Percentiles rank a stretch among this genome's conserved stretches.
phyloP scores from a whole-genome alignment of 2,329 filamentous ascomycete genomes.

The Trichoderma afroharzianum region DNA sequence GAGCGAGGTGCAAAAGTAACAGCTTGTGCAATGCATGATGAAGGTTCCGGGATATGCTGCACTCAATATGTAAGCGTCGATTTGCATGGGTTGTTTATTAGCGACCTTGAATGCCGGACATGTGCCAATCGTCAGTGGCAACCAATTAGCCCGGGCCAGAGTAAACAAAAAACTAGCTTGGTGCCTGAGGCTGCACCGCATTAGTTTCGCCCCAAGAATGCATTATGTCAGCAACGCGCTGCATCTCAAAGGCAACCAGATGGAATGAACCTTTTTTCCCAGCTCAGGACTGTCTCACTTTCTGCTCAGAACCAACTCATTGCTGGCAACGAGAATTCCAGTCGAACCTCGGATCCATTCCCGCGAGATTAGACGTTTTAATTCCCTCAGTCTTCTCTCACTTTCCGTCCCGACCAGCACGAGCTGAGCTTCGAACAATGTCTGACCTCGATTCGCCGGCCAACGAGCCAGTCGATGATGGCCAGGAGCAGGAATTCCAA shows the following conservation, averaged over 20 bases:
- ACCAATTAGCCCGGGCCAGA: constrained; percentile 25
- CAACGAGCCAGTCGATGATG: constrained; percentile 40
- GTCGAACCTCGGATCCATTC: not conserved
- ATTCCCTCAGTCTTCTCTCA: not conserved
- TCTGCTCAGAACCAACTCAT: not conserved
- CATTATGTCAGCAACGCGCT: constrained; percentile 31
- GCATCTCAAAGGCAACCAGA: constrained; percentile 4
- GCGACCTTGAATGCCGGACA: not conserved
- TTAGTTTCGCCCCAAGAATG: not conserved
- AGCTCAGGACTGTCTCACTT: constrained; percentile 3
- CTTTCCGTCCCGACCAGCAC: not conserved
- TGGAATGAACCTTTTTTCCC: constrained; percentile 15
- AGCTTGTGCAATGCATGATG: not conserved
- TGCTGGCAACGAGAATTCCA: not conserved
- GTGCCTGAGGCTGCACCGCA: constrained; percentile 7
- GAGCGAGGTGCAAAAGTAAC: not conserved
- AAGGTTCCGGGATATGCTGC: not conserved
- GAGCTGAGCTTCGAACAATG: constrained; percentile 29
- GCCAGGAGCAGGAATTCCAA: constrained; percentile 40
- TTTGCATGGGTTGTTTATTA: not conserved
- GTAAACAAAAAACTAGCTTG: constrained; percentile 32
- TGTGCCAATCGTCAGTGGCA: constrained; percentile 23
- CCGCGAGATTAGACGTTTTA: not conserved
- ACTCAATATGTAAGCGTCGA: not conserved
- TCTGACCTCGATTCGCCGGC: constrained; percentile 46